Evolutionary conservation across 2,329 filamentous ascomycete genomes (phyloP).

Genomic region (Stemphylium beticola): DNA sequence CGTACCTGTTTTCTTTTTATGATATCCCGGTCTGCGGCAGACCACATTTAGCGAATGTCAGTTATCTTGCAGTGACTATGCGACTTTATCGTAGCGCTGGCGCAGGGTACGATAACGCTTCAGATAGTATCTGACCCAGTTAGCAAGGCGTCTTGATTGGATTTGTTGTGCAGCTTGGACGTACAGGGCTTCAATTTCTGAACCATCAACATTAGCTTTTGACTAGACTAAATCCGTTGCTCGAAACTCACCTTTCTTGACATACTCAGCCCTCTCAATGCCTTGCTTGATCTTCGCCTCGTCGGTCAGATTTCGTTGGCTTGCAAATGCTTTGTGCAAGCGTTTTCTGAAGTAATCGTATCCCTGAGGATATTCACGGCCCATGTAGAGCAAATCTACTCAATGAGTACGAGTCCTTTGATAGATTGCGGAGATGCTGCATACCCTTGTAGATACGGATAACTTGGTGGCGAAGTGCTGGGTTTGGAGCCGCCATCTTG

Average conservation of each 20-base stretch:
- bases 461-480: constrained; percentile 74
- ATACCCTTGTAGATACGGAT: constrained; percentile 88
- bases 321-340: constrained; percentile 83
- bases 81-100: constrained; percentile 71
- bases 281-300: constrained; percentile 77
- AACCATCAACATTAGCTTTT: constrained; percentile 2
- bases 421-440: not conserved
- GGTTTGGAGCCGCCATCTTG: constrained; percentile 52
- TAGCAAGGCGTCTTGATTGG: not conserved
- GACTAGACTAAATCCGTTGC: not conserved
- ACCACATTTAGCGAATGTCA: constrained; percentile 14
- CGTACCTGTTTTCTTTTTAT: constrained; percentile 31
- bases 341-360: constrained; percentile 81
- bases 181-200: constrained; percentile 92
- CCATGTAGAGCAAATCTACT: constrained; percentile 81
- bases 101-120: constrained; percentile 87
- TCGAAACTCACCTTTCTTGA: constrained; percentile 77
- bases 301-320: constrained; percentile 72
- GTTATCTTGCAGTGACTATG: constrained; percentile 17
- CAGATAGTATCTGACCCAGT: constrained; percentile 75
- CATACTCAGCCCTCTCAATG: constrained; percentile 81
- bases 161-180: constrained; percentile 45
- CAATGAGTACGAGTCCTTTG: not conserved
- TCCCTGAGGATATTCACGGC: constrained; percentile 85
- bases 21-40: constrained; percentile 31